These are phyloP conservation scores for Ampelomyces quisqualis DNA, from an alignment of 2,329 filamentous ascomycete species.

Conservation along the genomic window DNA sequence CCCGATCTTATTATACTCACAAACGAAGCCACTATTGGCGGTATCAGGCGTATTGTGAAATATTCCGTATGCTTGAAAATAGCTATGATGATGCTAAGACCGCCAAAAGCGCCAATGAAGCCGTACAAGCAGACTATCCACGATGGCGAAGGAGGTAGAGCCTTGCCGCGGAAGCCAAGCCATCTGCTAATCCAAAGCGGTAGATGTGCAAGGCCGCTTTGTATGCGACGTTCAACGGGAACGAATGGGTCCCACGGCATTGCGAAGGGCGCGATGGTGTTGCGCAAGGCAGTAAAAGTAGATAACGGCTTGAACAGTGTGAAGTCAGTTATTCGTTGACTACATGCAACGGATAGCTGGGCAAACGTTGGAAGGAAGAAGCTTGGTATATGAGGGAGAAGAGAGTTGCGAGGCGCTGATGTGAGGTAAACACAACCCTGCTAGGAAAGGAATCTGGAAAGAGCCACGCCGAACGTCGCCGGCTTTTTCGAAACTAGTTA, in stretches of 20 bases:
- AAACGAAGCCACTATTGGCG: slow-evolving; percentile 46
- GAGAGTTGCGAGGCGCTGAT: slow-evolving; percentile 13
- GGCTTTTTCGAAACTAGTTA: slow-evolving; percentile 14
- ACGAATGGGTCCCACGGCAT: slow-evolving; percentile 32
- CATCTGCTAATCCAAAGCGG: slow-evolving; percentile 69
- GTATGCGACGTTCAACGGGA: slow-evolving; percentile 32
- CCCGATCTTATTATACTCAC: slow-evolving; percentile 32
- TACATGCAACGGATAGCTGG: too few species aligned
- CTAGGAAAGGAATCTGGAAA: slow-evolving; percentile 13
- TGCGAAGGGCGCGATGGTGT: slow-evolving; percentile 5
- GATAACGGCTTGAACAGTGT: background rate
- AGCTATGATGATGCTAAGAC: slow-evolving; percentile 45
- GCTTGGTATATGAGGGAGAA: background rate
- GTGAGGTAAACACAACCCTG: slow-evolving; percentile 15
- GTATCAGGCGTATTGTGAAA: slow-evolving; percentile 43
- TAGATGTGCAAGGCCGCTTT: slow-evolving; percentile 46
- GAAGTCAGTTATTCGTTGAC: too few species aligned
- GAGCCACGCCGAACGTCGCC: slow-evolving; percentile 20
- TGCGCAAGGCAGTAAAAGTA: background rate
- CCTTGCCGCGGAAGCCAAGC: slow-evolving; percentile 50
- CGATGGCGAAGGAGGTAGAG: slow-evolving; percentile 28
- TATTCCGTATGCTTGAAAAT: slow-evolving; percentile 45
- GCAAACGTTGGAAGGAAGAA: too few species aligned
- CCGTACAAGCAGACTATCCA: slow-evolving; percentile 45
- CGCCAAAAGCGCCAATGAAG: slow-evolving; percentile 48